phyloP scores from a whole-genome alignment of 805 yeast genomes.

The Clavispora carvajalis region DNA sequence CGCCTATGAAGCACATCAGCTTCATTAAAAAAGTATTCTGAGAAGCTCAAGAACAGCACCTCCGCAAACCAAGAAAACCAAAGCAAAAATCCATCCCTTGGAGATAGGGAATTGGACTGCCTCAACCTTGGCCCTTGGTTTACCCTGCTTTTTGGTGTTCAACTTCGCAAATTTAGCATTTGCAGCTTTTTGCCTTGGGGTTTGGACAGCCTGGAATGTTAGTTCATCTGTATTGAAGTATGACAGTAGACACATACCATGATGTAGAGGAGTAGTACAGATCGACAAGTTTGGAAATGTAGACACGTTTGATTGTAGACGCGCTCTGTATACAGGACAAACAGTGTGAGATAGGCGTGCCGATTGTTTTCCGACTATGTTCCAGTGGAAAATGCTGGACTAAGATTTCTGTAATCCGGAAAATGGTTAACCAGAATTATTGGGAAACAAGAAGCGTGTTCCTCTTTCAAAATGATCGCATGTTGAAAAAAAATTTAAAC shows the following conservation, averaged over 20 bases:
- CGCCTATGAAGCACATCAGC: neutral
- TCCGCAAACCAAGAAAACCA: constrained; percentile 69
- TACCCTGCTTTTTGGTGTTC: constrained; percentile 71
- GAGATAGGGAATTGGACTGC: constrained; percentile 50
- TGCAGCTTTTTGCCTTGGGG: constrained; percentile 85
- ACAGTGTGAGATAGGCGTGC: neutral
- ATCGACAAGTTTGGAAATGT: neutral
- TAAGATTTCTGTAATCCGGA: too few species aligned
- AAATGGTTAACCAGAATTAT: too few species aligned
- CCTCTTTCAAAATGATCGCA: neutral
- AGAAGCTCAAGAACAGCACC: constrained; percentile 75
- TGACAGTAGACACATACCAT: neutral
- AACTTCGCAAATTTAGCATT: constrained; percentile 75
- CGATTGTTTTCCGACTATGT: neutral
- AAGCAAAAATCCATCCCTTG: constrained; percentile 55
- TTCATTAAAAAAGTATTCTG: constrained; percentile 40
- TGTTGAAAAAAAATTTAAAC: constrained; percentile 22
- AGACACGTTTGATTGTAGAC: constrained; percentile 2
- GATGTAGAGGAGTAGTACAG: constrained; percentile 1
- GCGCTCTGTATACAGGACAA: neutral
- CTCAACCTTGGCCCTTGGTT: constrained; percentile 43
- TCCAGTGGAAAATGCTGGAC: too few species aligned
- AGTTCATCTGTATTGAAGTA: neutral
- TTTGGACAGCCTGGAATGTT: constrained; percentile 56
- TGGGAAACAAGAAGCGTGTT: too few species aligned